phyloP scores from a whole-genome alignment of 108 stramenopile species.

The Hondaea fermentalgiana region DNA sequence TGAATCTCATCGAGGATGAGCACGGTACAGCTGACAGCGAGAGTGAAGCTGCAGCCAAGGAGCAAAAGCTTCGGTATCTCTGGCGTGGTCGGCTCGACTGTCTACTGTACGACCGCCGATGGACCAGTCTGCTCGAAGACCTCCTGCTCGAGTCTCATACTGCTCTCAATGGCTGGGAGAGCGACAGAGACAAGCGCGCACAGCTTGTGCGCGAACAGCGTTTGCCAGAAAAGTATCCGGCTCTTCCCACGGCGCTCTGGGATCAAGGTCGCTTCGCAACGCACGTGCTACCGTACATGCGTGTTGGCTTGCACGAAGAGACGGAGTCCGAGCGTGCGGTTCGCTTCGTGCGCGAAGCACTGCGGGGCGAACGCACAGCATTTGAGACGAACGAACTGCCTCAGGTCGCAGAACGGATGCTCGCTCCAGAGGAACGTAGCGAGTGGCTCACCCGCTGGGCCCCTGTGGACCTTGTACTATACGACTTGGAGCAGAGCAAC shows the following conservation, averaged over 20 bases:
- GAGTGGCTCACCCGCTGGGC: background rate
- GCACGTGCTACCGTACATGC: background rate
- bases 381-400: background rate
- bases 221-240: background rate
- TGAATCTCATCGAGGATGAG: background rate
- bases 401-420: background rate
- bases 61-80: background rate
- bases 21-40: background rate
- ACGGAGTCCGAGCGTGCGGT: background rate
- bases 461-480: background rate
- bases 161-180: background rate
- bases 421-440: background rate
- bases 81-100: background rate
- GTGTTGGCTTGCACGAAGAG: background rate
- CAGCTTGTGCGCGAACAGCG: background rate
- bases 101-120: background rate
- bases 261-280: background rate
- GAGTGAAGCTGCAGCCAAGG: too few relatives aligned
- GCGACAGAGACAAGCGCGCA: background rate
- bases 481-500: background rate
- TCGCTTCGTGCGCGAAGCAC: background rate
- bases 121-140: background rate
- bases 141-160: background rate
- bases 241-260: background rate
- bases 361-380: background rate